A percentile compares a stretch with the other conserved stretches of the same genome.
phyloP scores from a whole-genome alignment of 164 flowering plant genomes.

The Piper betle region DNA sequence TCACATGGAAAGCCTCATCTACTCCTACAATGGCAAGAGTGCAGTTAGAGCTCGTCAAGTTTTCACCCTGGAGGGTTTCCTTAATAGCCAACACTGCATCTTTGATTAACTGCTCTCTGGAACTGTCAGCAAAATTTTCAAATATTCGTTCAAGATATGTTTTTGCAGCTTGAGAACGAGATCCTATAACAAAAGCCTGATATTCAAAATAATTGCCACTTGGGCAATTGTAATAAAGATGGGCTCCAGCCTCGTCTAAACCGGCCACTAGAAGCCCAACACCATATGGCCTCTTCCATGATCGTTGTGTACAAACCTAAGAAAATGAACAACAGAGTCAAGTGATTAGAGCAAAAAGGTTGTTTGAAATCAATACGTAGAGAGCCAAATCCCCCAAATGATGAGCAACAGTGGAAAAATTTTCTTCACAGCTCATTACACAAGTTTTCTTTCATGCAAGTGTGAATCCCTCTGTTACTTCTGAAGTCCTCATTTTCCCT shows the following conservation, averaged over 20 bases:
- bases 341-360: neutral
- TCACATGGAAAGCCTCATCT: slow-evolving; percentile 59
- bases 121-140: slow-evolving; percentile 38
- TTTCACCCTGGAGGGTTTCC: slow-evolving; percentile 90
- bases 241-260: slow-evolving; percentile 72
- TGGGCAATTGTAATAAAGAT: slow-evolving; percentile 88
- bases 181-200: slow-evolving; percentile 95
- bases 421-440: neutral
- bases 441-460: neutral
- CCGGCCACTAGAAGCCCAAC: slow-evolving; percentile 88
- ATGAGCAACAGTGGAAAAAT: too few relatives aligned
- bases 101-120: slow-evolving; percentile 74
- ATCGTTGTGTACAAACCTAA: slow-evolving; percentile 87
- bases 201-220: slow-evolving; percentile 95
- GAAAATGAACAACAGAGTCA: neutral
- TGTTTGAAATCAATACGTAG: too few relatives aligned
- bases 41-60: slow-evolving; percentile 69
- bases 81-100: slow-evolving; percentile 79
- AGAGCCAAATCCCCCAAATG: neutral
- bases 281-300: slow-evolving; percentile 95
- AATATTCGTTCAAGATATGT: slow-evolving; percentile 87
- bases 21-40: slow-evolving; percentile 75
- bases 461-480: too few relatives aligned
- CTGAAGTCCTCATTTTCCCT: neutral
- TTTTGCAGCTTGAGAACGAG: slow-evolving; percentile 97